These are phyloP conservation scores for Fusarium pseudoanthophilum DNA, from an alignment of 2,329 filamentous ascomycete genomes.

Conservation along the genomic window DNA sequence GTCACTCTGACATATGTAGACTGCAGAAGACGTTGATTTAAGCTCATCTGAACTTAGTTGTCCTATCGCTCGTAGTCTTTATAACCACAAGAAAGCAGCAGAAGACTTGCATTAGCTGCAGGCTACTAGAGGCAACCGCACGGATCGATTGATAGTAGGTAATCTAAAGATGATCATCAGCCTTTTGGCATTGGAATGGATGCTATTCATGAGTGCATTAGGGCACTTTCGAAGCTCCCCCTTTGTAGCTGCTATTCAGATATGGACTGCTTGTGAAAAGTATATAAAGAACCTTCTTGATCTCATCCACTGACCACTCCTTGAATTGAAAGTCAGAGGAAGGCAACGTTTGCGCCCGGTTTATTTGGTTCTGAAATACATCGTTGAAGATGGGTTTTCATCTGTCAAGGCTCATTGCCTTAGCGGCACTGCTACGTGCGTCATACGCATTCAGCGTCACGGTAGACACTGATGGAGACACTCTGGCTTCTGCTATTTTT, in stretches of 20 bases:
- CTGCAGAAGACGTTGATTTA: background rate
- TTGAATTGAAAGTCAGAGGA: background rate
- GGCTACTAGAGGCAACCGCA: background rate
- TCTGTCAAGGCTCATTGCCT: background rate
- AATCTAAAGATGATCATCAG: background rate
- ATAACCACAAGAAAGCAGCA: background rate
- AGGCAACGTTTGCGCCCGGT: background rate
- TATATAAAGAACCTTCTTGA: background rate
- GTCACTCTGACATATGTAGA: background rate
- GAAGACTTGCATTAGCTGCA: background rate
- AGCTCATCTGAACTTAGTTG: background rate
- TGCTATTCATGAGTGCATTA: background rate
- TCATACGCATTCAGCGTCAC: background rate
- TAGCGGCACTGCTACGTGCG: background rate
- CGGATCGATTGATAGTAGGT: background rate
- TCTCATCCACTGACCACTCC: background rate
- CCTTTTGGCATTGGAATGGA: background rate
- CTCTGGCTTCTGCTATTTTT: background rate
- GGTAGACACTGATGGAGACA: background rate
- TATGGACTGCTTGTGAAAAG: background rate
- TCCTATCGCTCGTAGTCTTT: background rate
- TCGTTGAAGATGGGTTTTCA: background rate
- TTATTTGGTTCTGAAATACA: background rate
- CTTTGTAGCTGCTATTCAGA: too few species aligned
- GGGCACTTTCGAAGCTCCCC: background rate